Evolutionary conservation across 345 rosid species (phyloP).

Genomic region (sweet orange (Citrus sinensis)): DVS_A1.0 CM039161.1:19069001-19069500

Average conservation of each 20-base stretch:
- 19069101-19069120: constrained; percentile 75
- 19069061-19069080: constrained; percentile 61
- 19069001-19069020: constrained; percentile 60
- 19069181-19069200: constrained; percentile 72
- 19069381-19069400: constrained; percentile 62
- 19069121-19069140: constrained; percentile 46
- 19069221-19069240: constrained; percentile 41
- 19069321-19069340: constrained; percentile 79
- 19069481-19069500: constrained; percentile 74
- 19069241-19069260: constrained; percentile 45
- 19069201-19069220: constrained; percentile 57
- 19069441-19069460: constrained; percentile 42
- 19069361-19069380: constrained; percentile 41
- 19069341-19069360: constrained; percentile 49
- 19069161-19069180: constrained; percentile 63
- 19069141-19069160: constrained; percentile 77
- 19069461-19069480: constrained; percentile 71
- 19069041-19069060: constrained; percentile 67
- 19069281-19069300: constrained; percentile 31
- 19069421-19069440: constrained; percentile 68
- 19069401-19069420: constrained; percentile 69
- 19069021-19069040: constrained; percentile 63
- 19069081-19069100: constrained; percentile 62
- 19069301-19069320: constrained; percentile 69
- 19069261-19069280: constrained; percentile 75